These are phyloP conservation scores for Macrolepiota dolichaula DNA, from an alignment of 768 basidiomycete genomes.

Conservation along the genomic window DNA sequence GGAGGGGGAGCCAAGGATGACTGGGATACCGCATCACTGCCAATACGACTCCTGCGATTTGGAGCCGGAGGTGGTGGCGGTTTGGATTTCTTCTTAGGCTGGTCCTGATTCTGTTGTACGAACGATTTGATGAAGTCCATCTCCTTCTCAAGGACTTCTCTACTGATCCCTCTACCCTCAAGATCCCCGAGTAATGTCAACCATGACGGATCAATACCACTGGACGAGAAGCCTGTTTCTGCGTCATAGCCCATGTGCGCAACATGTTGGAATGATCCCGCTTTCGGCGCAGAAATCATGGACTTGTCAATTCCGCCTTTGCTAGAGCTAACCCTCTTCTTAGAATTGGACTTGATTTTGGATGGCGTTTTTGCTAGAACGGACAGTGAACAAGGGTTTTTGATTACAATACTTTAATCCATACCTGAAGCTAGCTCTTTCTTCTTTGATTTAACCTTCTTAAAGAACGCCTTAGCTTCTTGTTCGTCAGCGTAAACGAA, in stretches of 20 bases:
- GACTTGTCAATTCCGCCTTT: slow-evolving; percentile 89
- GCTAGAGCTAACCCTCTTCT: slow-evolving; percentile 56
- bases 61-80: slow-evolving; percentile 50
- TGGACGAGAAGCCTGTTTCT: slow-evolving; percentile 82
- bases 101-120: slow-evolving; percentile 48
- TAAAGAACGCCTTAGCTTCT: slow-evolving; percentile 82
- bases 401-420: slow-evolving; percentile 15
- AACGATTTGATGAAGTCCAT: slow-evolving; percentile 90
- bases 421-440: slow-evolving; percentile 58
- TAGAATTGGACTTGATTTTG: slow-evolving; percentile 46
- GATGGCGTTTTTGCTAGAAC: slow-evolving; percentile 16
- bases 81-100: slow-evolving; percentile 41
- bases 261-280: slow-evolving; percentile 81
- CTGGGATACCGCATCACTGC: slow-evolving; percentile 29
- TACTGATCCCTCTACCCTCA: slow-evolving; percentile 60
- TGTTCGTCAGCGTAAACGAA: slow-evolving; percentile 85
- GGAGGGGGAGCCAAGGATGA: slow-evolving; percentile 35
- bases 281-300: slow-evolving; percentile 80
- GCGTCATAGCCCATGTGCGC: slow-evolving; percentile 94
- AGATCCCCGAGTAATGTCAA: slow-evolving; percentile 65
- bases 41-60: slow-evolving; percentile 25
- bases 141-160: slow-evolving; percentile 68
- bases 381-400: not conserved
- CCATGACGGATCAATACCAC: slow-evolving; percentile 91
- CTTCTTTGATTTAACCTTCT: slow-evolving; percentile 73